phyloP scores from a whole-genome alignment of 2,329 filamentous ascomycete genomes.

The Monilinia fructicola region DNA sequence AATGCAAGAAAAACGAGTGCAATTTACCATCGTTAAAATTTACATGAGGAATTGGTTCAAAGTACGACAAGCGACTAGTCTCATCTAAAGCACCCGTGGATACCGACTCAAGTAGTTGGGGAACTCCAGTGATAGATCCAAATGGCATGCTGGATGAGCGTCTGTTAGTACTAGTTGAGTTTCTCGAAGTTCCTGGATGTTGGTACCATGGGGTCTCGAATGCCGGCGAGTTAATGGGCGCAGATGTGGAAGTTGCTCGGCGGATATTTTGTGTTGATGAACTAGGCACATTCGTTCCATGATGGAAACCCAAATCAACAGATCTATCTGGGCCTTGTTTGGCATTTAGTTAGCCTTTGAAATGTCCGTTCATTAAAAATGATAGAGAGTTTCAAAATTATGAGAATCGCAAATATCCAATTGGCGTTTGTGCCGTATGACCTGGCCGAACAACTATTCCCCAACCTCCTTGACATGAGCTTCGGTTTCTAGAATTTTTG shows the following conservation, averaged over 20 bases:
- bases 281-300: neutral
- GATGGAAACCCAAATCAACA: neutral
- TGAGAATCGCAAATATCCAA: neutral
- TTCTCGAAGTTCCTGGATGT: neutral
- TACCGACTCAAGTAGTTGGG: constrained; percentile 7
- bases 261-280: neutral
- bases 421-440: neutral
- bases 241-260: neutral
- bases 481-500: neutral
- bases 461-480: neutral
- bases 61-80: constrained; percentile 12
- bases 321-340: constrained; percentile 12
- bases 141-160: constrained; percentile 10
- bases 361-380: neutral
- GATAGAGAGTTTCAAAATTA: neutral
- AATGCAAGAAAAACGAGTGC: neutral
- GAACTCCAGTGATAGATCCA: neutral
- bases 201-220: neutral
- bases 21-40: constrained; percentile 18
- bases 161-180: neutral
- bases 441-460: neutral
- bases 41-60: neutral
- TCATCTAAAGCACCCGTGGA: constrained; percentile 13
- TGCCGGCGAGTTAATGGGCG: neutral
- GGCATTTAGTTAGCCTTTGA: neutral